These are phyloP conservation scores for Rhazya stricta DNA, from an alignment of 257 asterid genomes.

Conservation along the genomic window DNA sequence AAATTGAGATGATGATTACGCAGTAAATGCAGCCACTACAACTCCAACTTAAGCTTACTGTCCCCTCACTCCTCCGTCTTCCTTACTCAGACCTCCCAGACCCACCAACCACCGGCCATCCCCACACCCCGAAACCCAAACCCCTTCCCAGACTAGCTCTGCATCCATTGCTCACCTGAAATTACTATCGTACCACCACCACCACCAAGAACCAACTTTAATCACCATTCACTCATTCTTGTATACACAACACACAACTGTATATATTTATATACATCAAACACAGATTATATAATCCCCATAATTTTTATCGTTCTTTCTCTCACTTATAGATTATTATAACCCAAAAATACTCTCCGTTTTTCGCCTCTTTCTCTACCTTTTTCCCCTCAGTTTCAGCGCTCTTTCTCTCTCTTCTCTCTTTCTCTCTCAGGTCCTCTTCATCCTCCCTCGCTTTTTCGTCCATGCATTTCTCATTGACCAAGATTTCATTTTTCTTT, in stretches of 20 bases:
- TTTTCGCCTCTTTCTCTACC: constrained; percentile 9
- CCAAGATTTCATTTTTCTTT: background rate
- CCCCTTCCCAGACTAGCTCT: background rate
- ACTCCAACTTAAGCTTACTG: too few species aligned
- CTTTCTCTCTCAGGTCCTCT: constrained; percentile 1
- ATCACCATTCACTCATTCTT: background rate
- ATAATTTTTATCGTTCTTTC: constrained; percentile 16
- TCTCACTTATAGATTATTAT: constrained; percentile 11
- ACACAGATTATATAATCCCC: constrained; percentile 11
- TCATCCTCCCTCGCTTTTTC: background rate
- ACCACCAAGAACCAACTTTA: constrained; percentile 7
- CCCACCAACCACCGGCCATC: background rate
- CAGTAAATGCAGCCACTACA: background rate
- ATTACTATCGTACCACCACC: constrained; percentile 18
- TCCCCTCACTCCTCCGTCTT: background rate
- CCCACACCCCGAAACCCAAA: background rate
- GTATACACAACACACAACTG: background rate
- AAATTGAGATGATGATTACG: background rate
- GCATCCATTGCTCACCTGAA: background rate
- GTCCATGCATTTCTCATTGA: constrained; percentile 1
- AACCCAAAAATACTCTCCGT: background rate
- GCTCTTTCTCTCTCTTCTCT: constrained; percentile 16
- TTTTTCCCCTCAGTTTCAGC: constrained; percentile 39
- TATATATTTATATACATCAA: background rate
- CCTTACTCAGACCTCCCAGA: background rate